Evolutionary conservation across 129 eudicot species (phyloP), one percentile per base, ranked within the genome.

Genomic region (Pseudognaphalium luteoalbum): DNA sequence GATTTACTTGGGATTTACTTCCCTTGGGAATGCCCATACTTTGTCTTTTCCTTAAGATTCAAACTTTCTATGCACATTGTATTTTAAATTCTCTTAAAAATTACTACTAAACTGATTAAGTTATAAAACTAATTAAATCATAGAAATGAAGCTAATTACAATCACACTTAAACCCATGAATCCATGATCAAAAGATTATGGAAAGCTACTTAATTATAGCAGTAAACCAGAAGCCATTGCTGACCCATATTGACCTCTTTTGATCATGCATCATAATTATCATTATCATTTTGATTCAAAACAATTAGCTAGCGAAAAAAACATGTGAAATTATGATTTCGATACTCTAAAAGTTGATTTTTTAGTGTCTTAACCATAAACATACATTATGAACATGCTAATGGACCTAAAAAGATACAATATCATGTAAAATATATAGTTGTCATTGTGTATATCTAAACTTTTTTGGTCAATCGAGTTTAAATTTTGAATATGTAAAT

Each of bases 1-100:
- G 79, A 80, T 80, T 80, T 73, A 73, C 79, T 80, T 57, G 83
- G 79, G 79, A 80, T 80, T 80, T 73, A 73, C 75, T 73, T 66
- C 35, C 35, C 70, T 73, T 73, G 83, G 79, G 70, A 66, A 80
- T 41, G 37, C 25, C 22, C 75, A 73, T 73, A 54, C 11, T 80
- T 79, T 80, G 83, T 80, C 75, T 73, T 80, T 80, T 73, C 60
- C 74, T 56, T 73, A 65, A 73, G 34, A 73, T 66, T 73, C 44
- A 66, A 80, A 80, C 63, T 58, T 73, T 73, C 22, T 72, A 52
- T 17, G 17, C 63, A 71, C 4, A 79, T 22, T 6, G 6, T 32
- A 32, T 32, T 32, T 25, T 25, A 25, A 0, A 25, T 25, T 25
- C 1, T 25, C 1, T 25, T 25, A 25, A 25, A 25, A 25, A 25